Conservation (phyloP, 164 flowering plant genomes). For the Nymphaea colorata region DNA sequence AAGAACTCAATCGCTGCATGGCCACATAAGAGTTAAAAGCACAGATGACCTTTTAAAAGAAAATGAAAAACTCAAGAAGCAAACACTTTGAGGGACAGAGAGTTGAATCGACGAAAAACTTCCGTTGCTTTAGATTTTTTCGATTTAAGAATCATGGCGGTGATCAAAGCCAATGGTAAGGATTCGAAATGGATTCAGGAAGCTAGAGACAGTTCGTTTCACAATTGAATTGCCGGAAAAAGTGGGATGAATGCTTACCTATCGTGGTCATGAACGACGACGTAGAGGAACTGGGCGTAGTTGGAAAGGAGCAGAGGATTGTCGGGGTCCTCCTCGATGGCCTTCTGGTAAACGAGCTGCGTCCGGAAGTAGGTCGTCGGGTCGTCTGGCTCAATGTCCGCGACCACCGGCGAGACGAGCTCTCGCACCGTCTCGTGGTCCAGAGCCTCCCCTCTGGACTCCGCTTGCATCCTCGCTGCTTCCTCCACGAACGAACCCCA, state of each 20-base stretch:
- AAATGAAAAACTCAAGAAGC: too few species aligned
- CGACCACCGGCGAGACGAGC: conserved; percentile 58
- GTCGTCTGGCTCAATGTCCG: conserved; percentile 44
- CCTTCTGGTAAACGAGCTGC: conserved; percentile 52
- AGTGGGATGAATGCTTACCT: conserved; percentile 28
- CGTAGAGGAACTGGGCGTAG: conserved; percentile 83
- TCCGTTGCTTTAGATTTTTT: too few species aligned
- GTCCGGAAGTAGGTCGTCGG: conserved; percentile 34
- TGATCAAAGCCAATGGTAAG: too few species aligned
- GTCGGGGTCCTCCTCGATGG: conserved; percentile 42
- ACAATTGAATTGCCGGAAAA: too few species aligned
- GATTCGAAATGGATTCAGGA: too few species aligned
- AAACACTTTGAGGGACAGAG: too few species aligned
- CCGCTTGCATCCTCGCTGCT: conserved; percentile 30
- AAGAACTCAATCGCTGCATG: not conserved
- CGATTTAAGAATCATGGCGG: too few species aligned
- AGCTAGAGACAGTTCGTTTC: too few species aligned
- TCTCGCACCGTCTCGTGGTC: conserved; percentile 42
- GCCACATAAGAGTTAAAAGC: too few species aligned
- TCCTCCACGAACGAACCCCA: conserved; percentile 67
- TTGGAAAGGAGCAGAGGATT: conserved; percentile 71
- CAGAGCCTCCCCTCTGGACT: conserved; percentile 29
- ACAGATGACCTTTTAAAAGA: too few species aligned
- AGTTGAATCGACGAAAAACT: too few species aligned
- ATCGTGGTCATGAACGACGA: conserved; percentile 67